Evolutionary conservation across 106 monocot genomes (phyloP).

Genomic region (Allium cepa): DNA sequence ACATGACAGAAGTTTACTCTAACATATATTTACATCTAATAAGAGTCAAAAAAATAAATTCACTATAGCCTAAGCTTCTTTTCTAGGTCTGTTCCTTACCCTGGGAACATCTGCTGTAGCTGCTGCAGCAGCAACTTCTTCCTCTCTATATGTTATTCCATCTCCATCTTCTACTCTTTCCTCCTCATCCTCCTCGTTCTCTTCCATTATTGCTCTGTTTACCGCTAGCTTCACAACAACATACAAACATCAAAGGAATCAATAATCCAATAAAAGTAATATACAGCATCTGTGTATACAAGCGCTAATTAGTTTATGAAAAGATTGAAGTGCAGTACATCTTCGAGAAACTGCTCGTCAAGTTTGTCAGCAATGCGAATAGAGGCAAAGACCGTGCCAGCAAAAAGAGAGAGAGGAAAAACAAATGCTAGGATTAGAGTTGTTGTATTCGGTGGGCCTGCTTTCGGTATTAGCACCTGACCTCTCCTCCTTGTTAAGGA

Average conservation of each 20-base stretch:
- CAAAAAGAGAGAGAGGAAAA: conserved; percentile 72
- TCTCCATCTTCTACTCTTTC: not conserved
- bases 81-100: conserved; percentile 43
- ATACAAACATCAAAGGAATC: not conserved
- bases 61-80: not conserved
- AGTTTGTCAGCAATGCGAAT: conserved; percentile 57
- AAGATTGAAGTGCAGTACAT: conserved; percentile 24
- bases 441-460: conserved; percentile 54
- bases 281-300: not conserved
- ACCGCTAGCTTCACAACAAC: conserved; percentile 30
- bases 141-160: not conserved
- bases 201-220: conserved; percentile 50
- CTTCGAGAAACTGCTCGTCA: conserved; percentile 69
- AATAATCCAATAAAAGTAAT: not conserved
- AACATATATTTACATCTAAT: too few relatives aligned
- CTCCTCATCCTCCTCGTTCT: conserved; percentile 20
- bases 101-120: conserved; percentile 9
- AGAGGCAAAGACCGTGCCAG: conserved; percentile 66
- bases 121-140: conserved; percentile 13
- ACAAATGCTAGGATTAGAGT: conserved; percentile 57
- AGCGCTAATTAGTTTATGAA: not conserved
- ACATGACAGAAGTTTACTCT: too few relatives aligned
- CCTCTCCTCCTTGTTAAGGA: conserved; percentile 8
- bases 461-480: conserved; percentile 24
- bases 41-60: too few relatives aligned